Conservation (phyloP, 805 yeast genomes). For the Kluyveromyces siamensis region DNA sequence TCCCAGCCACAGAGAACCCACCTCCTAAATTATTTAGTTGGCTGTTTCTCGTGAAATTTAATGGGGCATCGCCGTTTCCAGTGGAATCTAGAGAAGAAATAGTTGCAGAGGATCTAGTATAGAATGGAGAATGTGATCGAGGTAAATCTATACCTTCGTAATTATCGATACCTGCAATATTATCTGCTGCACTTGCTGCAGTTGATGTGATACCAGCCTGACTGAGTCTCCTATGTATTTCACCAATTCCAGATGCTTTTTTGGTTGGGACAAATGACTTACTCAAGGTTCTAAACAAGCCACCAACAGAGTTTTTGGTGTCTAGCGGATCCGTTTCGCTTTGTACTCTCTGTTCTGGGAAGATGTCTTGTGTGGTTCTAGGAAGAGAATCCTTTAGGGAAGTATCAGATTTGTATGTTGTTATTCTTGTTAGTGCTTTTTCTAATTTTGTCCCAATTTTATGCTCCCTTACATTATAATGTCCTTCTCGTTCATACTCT, state of each 20-base stretch:
- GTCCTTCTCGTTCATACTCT: constrained; percentile 17
- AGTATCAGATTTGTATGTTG: constrained; percentile 5
- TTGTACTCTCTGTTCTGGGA: constrained; percentile 7
- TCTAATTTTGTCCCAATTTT: constrained; percentile 29
- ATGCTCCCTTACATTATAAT: constrained; percentile 28
- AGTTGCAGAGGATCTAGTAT: not conserved
- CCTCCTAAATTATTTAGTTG: not conserved
- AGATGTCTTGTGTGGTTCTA: constrained; percentile 19
- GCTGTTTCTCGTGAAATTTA: not conserved
- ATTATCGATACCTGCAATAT: constrained; percentile 38
- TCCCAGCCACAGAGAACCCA: not conserved
- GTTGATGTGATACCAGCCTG: constrained; percentile 33
- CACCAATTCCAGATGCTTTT: constrained; percentile 19
- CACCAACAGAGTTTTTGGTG: not conserved
- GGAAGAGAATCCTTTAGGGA: constrained; percentile 8
- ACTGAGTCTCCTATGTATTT: constrained; percentile 26
- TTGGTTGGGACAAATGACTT: constrained; percentile 11
- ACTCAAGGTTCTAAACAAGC: constrained; percentile 13
- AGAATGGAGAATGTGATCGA: constrained; percentile 2
- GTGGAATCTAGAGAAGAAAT: not conserved
- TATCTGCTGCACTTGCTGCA: constrained; percentile 37
- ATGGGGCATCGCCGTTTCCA: not conserved
- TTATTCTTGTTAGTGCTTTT: constrained; percentile 22
- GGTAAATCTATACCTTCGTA: constrained; percentile 13
- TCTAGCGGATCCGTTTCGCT: not conserved